These are phyloP conservation scores for Pyrrhoderma noxium DNA, from an alignment of 1,284 basidiomycete genomes.

Conservation along the genomic window DNA sequence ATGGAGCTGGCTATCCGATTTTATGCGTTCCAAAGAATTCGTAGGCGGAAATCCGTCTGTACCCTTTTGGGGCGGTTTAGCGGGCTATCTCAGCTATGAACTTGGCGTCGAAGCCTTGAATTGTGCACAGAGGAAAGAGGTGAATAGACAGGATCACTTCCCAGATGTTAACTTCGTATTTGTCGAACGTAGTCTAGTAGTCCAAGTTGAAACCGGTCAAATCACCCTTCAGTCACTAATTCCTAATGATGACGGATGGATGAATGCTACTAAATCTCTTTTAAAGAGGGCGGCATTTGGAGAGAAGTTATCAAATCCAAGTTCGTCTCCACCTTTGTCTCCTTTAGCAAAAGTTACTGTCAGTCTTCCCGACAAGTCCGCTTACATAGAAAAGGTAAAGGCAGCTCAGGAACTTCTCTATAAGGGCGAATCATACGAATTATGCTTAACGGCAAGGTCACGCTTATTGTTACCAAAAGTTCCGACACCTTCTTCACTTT, in stretches of 20 bases:
- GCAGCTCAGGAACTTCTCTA: conserved; percentile 71
- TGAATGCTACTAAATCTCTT: conserved; percentile 34
- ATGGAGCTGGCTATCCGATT: conserved; percentile 67
- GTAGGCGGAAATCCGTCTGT: conserved; percentile 40
- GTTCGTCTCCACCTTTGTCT: conserved; percentile 24
- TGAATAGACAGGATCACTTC: conserved; percentile 30
- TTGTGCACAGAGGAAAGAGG: conserved; percentile 19
- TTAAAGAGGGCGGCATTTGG: conserved; percentile 18
- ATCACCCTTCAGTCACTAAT: conserved; percentile 59
- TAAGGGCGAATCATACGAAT: conserved; percentile 91
- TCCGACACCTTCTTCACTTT: conserved; percentile 33
- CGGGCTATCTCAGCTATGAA: conserved; percentile 70
- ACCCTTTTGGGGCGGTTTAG: conserved; percentile 75
- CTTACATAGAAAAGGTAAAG: conserved; percentile 70
- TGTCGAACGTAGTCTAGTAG: conserved; percentile 65
- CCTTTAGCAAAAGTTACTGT: conserved; percentile 1
- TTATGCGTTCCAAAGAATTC: conserved; percentile 48
- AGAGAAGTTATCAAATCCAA: conserved; percentile 6
- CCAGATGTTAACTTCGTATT: conserved; percentile 68
- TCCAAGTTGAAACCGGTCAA: conserved; percentile 44
- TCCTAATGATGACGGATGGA: conserved; percentile 52
- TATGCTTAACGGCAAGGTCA: conserved; percentile 85
- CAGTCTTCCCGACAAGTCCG: conserved; percentile 39
- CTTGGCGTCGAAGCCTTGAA: conserved; percentile 52
- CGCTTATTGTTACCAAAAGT: conserved; percentile 38